A percentile compares a stretch with the other conserved stretches of the same genome.
Evolutionary conservation across 2,329 filamentous ascomycete species (phyloP).

Genomic region (Penicillium brasilianum): DNA sequence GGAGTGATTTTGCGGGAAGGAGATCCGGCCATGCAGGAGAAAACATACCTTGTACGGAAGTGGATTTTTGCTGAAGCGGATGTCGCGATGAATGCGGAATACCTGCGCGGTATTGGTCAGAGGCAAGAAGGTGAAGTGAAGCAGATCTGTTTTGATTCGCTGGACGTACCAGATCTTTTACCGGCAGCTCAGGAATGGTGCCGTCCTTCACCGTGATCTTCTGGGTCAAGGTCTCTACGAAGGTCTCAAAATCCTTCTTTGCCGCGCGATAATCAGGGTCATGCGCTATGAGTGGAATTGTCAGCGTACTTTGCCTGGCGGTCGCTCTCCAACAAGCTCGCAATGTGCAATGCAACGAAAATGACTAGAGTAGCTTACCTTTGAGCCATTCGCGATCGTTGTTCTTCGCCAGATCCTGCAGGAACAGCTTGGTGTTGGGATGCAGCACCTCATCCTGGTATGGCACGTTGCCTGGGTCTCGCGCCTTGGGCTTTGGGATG

Average conservation of each 20-base stretch:
- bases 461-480: conserved; percentile 62
- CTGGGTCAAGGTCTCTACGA: conserved; percentile 73
- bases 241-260: conserved; percentile 80
- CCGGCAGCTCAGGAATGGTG: conserved; percentile 82
- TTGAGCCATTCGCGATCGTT: conserved; percentile 70
- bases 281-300: conserved; percentile 61
- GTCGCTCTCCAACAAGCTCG: neutral
- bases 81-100: conserved; percentile 85
- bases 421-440: conserved; percentile 67
- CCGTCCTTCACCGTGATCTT: conserved; percentile 74
- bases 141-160: neutral
- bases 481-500: conserved; percentile 67
- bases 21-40: conserved; percentile 24
- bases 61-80: conserved; percentile 81
- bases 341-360: neutral
- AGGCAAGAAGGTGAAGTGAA: neutral
- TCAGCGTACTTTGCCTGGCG: conserved; percentile 9
- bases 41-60: conserved; percentile 81
- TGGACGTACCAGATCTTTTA: conserved; percentile 72
- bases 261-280: conserved; percentile 79
- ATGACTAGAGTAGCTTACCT: conserved; percentile 46
- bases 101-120: conserved; percentile 50
- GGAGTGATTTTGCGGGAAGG: conserved; percentile 4
- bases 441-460: conserved; percentile 65
- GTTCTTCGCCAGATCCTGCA: conserved; percentile 63